phyloP scores from a whole-genome alignment of 2,329 filamentous ascomycete genomes.

The Aotearoamyces nothofagi region DNA sequence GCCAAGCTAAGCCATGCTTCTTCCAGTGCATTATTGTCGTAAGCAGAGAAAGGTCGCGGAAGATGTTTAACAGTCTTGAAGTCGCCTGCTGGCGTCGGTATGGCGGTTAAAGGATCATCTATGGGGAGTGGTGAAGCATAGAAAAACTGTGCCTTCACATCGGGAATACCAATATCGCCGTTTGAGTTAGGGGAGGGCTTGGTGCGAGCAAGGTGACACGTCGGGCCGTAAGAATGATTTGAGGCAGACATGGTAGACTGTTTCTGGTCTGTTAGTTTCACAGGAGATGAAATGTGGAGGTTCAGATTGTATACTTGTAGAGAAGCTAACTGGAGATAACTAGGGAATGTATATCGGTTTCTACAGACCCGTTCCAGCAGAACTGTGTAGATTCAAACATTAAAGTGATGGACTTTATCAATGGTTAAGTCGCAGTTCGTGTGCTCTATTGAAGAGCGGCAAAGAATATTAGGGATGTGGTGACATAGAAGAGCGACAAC shows the following conservation, averaged over 20 bases:
- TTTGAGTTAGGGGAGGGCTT: conserved; percentile 14
- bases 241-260: conserved; percentile 14
- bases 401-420: no score
- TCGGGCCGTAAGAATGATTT: conserved; percentile 18
- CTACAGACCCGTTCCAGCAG: no score
- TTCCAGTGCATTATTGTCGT: conserved; percentile 69
- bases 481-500: no score
- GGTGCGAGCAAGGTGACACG: conserved; percentile 14
- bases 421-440: no score
- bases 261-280: no score
- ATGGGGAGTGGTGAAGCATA: conserved; percentile 72
- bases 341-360: no score
- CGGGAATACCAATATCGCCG: conserved; percentile 38
- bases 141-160: conserved; percentile 62
- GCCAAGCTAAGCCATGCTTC: conserved; percentile 56
- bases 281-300: no score
- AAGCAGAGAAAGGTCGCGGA: conserved; percentile 62
- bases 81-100: conserved; percentile 34
- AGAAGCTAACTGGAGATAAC: no score
- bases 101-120: conserved; percentile 70
- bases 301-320: no score
- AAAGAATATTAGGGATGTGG: no score
- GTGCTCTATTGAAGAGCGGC: no score
- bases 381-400: no score
- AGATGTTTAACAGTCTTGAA: conserved; percentile 38